Percentiles rank a stretch among this genome's conserved stretches.
phyloP scores from a whole-genome alignment of 495 filamentous ascomycete genomes.

The Staphylotrichum tortipilum region DNA sequence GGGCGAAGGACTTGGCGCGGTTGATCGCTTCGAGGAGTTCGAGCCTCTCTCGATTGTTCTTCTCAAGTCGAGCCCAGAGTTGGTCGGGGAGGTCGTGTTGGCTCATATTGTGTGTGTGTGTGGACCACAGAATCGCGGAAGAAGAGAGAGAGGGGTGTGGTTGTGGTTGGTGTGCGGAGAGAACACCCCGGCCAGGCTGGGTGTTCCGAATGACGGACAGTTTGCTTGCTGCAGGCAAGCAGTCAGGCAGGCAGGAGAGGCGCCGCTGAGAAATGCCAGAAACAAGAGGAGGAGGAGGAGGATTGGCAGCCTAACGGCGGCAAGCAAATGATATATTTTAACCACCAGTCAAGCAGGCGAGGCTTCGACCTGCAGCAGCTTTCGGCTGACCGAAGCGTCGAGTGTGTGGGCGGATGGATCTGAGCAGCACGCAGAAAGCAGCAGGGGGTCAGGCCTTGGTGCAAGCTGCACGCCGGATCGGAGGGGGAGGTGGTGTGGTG shows the following conservation, averaged over 20 bases:
- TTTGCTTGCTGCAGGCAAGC: conserved; percentile 6
- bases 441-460: conserved; percentile 19
- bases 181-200: conserved; percentile 8
- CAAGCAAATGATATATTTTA: conserved; percentile 27
- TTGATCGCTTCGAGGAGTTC: conserved; percentile 13
- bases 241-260: no score
- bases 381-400: conserved; percentile 7
- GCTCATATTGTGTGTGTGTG: conserved; percentile 15
- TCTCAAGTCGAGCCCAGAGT: conserved; percentile 13
- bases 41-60: conserved; percentile 13
- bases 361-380: conserved; percentile 12
- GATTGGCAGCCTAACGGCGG: conserved; percentile 16
- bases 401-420: neutral
- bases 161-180: neutral
- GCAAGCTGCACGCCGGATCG: conserved; percentile 18
- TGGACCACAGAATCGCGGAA: neutral
- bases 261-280: no score
- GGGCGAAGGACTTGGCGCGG: conserved; percentile 10
- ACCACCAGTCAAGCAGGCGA: conserved; percentile 21
- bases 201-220: neutral
- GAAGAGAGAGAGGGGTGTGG: no score
- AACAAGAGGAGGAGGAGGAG: conserved; percentile 1
- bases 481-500: conserved; percentile 8
- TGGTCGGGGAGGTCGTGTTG: conserved; percentile 11
- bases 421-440: conserved; percentile 1